Evolutionary conservation across 2,329 filamentous ascomycete genomes (phyloP).

Genomic region (Stemphylium vesicarium): DNA sequence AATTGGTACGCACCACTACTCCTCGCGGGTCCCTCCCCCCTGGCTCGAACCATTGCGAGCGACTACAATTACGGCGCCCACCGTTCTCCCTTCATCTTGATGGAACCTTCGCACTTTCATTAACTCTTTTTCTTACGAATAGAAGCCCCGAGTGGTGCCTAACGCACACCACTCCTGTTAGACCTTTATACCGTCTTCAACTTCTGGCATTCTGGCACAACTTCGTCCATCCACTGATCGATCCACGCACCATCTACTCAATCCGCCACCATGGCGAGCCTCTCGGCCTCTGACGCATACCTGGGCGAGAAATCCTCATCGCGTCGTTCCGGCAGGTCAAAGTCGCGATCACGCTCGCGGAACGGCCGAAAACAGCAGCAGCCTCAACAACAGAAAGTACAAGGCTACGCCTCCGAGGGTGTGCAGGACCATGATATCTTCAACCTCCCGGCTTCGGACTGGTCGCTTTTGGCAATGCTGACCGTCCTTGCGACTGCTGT

Average conservation of each 20-base stretch:
- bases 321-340: constrained; percentile 44
- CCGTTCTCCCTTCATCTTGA: constrained; percentile 24
- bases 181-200: constrained; percentile 12
- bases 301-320: constrained; percentile 42
- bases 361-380: constrained; percentile 44
- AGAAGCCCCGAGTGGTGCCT: constrained; percentile 9
- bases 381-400: constrained; percentile 36
- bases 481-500: constrained; percentile 79
- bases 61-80: constrained; percentile 31
- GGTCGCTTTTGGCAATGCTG: constrained; percentile 74
- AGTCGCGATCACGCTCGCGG: constrained; percentile 40
- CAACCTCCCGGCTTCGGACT: constrained; percentile 82
- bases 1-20: constrained; percentile 31
- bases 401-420: constrained; percentile 75
- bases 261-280: constrained; percentile 47
- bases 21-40: constrained; percentile 28
- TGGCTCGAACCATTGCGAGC: constrained; percentile 31
- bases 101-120: constrained; percentile 44
- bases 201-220: constrained; percentile 4
- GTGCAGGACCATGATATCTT: constrained; percentile 93
- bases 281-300: constrained; percentile 35
- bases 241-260: constrained; percentile 24
- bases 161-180: constrained; percentile 8
- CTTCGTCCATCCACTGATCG: constrained; percentile 29
- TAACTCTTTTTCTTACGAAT: constrained; percentile 27